These are phyloP conservation scores for Mycena maculata DNA, from an alignment of 768 basidiomycete species.

Conservation along the genomic window DNA sequence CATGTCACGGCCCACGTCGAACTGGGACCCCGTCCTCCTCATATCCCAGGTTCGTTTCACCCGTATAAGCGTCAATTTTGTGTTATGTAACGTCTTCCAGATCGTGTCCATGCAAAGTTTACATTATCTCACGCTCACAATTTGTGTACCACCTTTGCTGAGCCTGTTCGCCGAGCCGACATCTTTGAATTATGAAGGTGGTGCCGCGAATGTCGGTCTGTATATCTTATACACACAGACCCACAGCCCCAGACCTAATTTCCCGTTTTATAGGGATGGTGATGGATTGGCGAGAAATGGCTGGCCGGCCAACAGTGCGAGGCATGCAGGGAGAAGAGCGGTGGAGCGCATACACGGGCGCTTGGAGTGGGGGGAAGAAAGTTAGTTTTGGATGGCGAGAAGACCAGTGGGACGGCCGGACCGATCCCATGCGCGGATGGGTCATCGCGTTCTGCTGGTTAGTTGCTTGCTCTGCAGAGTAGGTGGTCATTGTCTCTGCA, in stretches of 20 bases:
- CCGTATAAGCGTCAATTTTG: background rate
- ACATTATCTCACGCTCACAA: conserved; percentile 90
- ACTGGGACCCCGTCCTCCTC: conserved; percentile 92
- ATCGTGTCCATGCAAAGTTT: conserved; percentile 94
- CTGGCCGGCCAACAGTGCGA: conserved; percentile 81
- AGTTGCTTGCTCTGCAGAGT: conserved; percentile 87
- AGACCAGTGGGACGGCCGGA: conserved; percentile 72
- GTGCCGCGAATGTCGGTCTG: conserved; percentile 82
- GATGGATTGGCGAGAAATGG: conserved; percentile 99
- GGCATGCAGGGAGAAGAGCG: conserved; percentile 71
- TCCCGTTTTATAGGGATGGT: conserved; percentile 71
- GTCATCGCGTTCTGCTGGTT: conserved; percentile 91
- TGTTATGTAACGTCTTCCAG: conserved; percentile 55
- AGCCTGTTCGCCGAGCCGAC: conserved; percentile 77
- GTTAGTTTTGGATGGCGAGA: conserved; percentile 70
- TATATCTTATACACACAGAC: background rate
- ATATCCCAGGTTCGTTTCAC: conserved; percentile 75
- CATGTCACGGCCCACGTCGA: conserved; percentile 51
- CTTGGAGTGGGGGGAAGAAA: conserved; percentile 85
- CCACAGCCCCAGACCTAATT: background rate
- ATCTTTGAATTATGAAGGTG: conserved; percentile 79
- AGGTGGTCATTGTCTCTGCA: conserved; percentile 49
- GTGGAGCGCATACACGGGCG: conserved; percentile 76
- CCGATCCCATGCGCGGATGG: conserved; percentile 89
- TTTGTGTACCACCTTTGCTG: conserved; percentile 86